Base-by-base conservation (phyloP, 768 basidiomycete genomes). In the Pseudohyphozyma bogoriensis region DNA sequence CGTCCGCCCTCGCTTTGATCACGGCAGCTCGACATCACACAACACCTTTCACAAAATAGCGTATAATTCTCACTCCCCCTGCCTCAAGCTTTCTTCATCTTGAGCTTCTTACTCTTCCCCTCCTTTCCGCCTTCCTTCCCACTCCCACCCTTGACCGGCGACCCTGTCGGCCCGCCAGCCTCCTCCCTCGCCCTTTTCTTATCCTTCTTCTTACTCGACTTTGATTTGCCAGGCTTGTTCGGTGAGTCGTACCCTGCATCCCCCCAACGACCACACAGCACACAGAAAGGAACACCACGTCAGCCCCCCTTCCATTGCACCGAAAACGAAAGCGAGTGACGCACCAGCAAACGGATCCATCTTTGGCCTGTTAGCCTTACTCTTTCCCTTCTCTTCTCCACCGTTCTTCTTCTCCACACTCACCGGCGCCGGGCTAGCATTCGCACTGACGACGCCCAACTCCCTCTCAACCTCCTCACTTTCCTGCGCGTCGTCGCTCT, bases 341-440 rank as follows among this genome's bases (percentile, higher is more conserved):
- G 72, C 74, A 83, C 86, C 85, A 59, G 82, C 79, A 66, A 86
- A 87, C 8, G 83, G 82, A 72, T 86, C 85, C 32, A 84, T 69
- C 0, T 72, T 73, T 32, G 78, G 77, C 66, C 83, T 18, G 22
- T 13, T 28, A 4, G 20, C 22, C 46, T 54, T 51, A 3, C 3
- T 8, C 3, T 24, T 31, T 20, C 8, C 31, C 53, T 77, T 71
- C 79, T 78, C 33, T n/a, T 8, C 29, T 50, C 57, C 1, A 42
- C n/a, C 39, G 35, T 40, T 45, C 11, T 31, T 47, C 20, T 49
- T 52, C 1, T 53, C 40, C 35, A 15, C n/a, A 20, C 36, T 46
- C 54, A 81, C 75, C 65, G 77, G 76, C 68, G 79, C 59, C 80
- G 61, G 60, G 16, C 62, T 47, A 6, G 47, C 63, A 26, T 67